Evolutionary conservation across 179 eudicot genomes (phyloP).

Genomic region (Corrigiola litoralis): DNA sequence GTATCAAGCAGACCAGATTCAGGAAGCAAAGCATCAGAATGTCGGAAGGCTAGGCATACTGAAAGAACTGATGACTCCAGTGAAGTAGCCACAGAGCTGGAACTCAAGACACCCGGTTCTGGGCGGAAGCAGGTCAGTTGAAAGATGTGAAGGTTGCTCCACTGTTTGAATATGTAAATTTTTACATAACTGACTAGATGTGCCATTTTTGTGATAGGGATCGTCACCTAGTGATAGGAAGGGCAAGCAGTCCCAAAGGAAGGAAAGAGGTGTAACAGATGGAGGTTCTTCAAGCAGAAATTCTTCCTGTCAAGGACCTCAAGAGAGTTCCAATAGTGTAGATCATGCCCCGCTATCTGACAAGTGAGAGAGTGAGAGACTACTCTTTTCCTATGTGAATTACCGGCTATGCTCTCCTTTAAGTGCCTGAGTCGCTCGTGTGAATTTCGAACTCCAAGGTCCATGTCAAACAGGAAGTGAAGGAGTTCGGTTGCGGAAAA

Average conservation of each 20-base stretch:
- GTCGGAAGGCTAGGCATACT: conserved; percentile 36
- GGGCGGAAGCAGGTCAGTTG: conserved; percentile 56
- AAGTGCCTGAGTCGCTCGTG: background rate
- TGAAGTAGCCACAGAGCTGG: conserved; percentile 83
- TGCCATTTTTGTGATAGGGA: conserved; percentile 39
- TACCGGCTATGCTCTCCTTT: background rate
- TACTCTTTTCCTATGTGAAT: background rate
- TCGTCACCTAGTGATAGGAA: conserved; percentile 43
- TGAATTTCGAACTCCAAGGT: background rate
- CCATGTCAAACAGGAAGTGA: background rate
- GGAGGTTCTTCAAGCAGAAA: conserved; percentile 34
- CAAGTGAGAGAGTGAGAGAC: conserved; percentile 13
- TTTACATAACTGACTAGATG: background rate
- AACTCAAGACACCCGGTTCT: conserved; percentile 93
- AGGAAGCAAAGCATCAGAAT: conserved; percentile 43
- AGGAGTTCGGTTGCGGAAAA: background rate
- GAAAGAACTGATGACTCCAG: conserved; percentile 61
- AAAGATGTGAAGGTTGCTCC: background rate
- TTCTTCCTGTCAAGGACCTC: conserved; percentile 34
- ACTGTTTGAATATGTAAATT: background rate
- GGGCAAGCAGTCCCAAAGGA: conserved; percentile 43
- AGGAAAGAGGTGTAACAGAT: conserved; percentile 34
- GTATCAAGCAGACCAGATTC: conserved; percentile 55
- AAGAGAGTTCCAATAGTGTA: conserved; percentile 36
- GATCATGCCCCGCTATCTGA: conserved; percentile 18